phyloP scores from a whole-genome alignment of 305 asterid genomes.

The Petunia hybrid region DNA sequence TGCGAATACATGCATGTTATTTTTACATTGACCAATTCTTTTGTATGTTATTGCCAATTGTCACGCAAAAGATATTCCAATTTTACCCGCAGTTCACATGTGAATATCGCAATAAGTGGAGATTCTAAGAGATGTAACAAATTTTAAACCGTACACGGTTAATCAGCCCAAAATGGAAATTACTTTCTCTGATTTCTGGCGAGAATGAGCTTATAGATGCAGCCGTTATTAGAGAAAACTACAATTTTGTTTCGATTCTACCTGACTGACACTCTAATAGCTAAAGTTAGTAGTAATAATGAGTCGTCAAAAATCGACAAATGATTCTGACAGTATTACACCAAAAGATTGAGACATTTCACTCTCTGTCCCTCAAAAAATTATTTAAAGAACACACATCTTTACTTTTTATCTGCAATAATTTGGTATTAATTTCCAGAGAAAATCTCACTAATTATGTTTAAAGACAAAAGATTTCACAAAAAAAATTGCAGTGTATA shows the following conservation, averaged over 20 bases:
- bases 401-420: too few species aligned
- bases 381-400: not conserved
- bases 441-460: too few species aligned
- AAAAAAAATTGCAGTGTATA: too few species aligned
- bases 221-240: not conserved
- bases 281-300: not conserved
- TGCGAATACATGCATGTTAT: not conserved
- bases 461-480: too few species aligned
- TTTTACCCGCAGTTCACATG: too few species aligned
- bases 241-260: not conserved
- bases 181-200: not conserved
- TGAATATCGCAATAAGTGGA: too few species aligned
- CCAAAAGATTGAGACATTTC: not conserved
- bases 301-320: not conserved
- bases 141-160: too few species aligned
- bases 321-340: not conserved
- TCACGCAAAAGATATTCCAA: too few species aligned
- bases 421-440: too few species aligned
- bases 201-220: not conserved
- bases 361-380: not conserved
- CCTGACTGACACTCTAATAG: not conserved
- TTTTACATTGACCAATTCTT: constrained; percentile 31
- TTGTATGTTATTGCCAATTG: not conserved
- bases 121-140: too few species aligned
- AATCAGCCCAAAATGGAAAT: too few species aligned